Evolutionary conservation across 2,329 filamentous ascomycete genomes (phyloP).

Genomic region (Microsporum canis): DNA sequence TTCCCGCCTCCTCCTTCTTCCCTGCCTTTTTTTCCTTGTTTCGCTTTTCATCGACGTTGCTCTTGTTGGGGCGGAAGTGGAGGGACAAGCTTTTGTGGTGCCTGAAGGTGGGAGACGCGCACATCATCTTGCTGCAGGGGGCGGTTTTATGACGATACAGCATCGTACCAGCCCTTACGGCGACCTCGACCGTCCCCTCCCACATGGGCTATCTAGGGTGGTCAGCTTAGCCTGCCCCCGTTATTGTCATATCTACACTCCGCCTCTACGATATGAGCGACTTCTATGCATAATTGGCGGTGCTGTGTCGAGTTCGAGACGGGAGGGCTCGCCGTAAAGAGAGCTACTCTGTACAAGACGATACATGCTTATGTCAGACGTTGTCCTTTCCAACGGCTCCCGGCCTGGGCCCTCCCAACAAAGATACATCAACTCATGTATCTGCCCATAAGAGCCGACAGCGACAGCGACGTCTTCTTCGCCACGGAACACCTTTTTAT

Average conservation of each 20-base stretch:
- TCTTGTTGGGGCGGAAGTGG: conserved; percentile 3
- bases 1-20: not conserved
- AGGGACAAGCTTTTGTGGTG: not conserved
- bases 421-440: not conserved
- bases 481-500: not conserved
- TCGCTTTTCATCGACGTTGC: not conserved
- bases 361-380: not conserved
- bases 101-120: not conserved
- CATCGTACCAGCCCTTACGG: no score
- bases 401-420: not conserved
- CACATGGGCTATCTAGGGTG: no score
- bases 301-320: not conserved
- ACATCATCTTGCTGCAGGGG: not conserved
- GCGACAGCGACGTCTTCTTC: not conserved
- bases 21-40: not conserved
- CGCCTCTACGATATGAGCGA: not conserved
- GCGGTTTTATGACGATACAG: no score
- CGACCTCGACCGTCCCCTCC: no score
- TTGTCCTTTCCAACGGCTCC: not conserved
- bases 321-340: not conserved
- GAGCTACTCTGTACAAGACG: not conserved
- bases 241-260: no score
- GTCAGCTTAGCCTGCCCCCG: not conserved
- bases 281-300: not conserved
- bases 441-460: not conserved